Evolutionary conservation across 148 eudicot species (phyloP).

Genomic region (Diospyros kaki): DNA sequence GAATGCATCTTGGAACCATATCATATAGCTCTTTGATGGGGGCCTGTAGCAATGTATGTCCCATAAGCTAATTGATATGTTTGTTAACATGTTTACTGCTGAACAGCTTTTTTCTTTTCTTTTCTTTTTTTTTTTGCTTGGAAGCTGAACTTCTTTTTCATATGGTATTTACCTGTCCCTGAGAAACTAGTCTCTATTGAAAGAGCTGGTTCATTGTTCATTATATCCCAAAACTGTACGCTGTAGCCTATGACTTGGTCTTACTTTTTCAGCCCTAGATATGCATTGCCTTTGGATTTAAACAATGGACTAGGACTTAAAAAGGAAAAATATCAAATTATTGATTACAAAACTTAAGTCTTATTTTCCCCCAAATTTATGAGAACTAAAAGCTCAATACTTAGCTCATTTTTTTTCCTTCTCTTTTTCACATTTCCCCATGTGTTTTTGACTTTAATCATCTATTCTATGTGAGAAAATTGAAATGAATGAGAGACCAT

Average conservation of each 20-base stretch:
- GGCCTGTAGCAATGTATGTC: constrained; percentile 89
- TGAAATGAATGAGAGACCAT: no score
- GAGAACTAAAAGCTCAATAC: not conserved
- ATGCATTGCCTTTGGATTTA: not conserved
- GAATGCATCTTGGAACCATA: constrained; percentile 64
- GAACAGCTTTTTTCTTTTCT: no score
- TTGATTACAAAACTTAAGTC: not conserved
- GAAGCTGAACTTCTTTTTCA: no score
- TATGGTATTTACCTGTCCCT: no score
- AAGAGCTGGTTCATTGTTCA: not conserved
- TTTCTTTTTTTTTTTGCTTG: no score
- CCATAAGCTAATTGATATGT: not conserved
- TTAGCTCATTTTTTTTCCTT: not conserved
- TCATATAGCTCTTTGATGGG: constrained; percentile 97
- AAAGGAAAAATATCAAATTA: not conserved
- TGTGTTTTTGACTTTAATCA: no score
- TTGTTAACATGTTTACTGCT: not conserved
- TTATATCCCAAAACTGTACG: not conserved
- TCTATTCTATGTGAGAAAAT: no score
- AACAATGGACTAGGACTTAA: no score
- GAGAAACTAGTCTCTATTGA: not conserved
- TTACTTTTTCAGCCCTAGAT: not conserved
- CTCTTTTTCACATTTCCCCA: no score
- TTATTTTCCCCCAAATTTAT: not conserved
- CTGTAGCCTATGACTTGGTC: not conserved